Percentiles rank a stretch among this genome's conserved stretches.
phyloP scores from a whole-genome alignment of 2,329 filamentous ascomycete genomes.

The Trichoderma koningii region DNA sequence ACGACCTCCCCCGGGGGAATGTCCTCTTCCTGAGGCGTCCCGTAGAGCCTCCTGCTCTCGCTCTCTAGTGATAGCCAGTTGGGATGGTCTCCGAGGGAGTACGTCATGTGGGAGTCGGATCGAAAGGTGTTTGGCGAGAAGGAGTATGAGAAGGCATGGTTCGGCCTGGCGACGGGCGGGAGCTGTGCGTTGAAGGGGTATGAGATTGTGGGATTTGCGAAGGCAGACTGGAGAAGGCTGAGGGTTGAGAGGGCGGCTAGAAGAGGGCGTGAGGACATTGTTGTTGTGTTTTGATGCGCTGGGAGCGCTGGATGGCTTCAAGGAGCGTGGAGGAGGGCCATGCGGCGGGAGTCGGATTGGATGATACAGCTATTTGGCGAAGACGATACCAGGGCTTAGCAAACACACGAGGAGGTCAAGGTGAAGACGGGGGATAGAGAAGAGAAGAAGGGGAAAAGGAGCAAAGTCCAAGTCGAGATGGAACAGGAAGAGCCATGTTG shows the following conservation, averaged over 20 bases:
- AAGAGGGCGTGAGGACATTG: slow-evolving; percentile 36
- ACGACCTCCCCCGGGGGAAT: slow-evolving; percentile 55
- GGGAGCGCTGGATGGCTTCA: slow-evolving; percentile 30
- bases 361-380: neutral
- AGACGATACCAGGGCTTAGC: neutral
- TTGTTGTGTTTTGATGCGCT: slow-evolving; percentile 30
- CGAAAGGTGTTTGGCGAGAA: slow-evolving; percentile 76
- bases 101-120: slow-evolving; percentile 65
- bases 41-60: slow-evolving; percentile 64
- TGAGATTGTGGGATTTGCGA: slow-evolving; percentile 47
- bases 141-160: slow-evolving; percentile 66
- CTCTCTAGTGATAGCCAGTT: slow-evolving; percentile 75
- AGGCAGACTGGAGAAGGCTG: slow-evolving; percentile 37
- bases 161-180: slow-evolving; percentile 73
- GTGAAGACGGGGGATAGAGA: neutral
- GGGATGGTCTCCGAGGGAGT: slow-evolving; percentile 67
- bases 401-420: neutral
- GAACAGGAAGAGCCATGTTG: slow-evolving; percentile 31
- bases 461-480: slow-evolving; percentile 24
- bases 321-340: slow-evolving; percentile 1
- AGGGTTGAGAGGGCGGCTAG: slow-evolving; percentile 35
- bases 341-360: neutral
- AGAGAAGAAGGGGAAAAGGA: slow-evolving; percentile 2
- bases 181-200: slow-evolving; percentile 86
- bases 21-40: slow-evolving; percentile 63